Percentiles rank a stretch among this genome's conserved stretches.
Conservation (phyloP, 2,329 filamentous ascomycete genomes). For the Metarhizium robertsii region DNA sequence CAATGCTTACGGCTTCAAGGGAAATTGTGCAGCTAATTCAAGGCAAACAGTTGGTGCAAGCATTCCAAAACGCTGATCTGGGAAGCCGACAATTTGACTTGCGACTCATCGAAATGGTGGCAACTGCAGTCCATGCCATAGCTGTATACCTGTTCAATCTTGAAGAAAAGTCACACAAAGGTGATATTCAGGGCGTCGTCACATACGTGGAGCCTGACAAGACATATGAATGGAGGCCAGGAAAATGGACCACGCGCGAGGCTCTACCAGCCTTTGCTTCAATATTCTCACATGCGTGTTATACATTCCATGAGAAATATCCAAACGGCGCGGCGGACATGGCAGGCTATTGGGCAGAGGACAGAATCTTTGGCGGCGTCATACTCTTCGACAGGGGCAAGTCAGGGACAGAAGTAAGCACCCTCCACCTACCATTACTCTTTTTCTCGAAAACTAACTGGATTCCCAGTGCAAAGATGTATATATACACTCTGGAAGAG, state of each 20-base stretch:
- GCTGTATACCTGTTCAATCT: neutral
- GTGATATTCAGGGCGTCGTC: neutral
- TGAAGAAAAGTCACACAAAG: neutral
- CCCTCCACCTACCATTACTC: no score
- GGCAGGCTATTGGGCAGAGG: constrained; percentile 20
- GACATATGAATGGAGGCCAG: neutral
- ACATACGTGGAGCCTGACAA: neutral
- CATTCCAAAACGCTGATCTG: neutral
- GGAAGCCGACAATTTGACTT: neutral
- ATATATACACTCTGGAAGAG: neutral
- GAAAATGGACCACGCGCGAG: neutral
- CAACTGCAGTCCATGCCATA: neutral
- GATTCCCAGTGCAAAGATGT: neutral
- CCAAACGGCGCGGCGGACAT: constrained; percentile 12
- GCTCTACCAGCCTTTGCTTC: neutral
- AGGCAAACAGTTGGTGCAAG: neutral
- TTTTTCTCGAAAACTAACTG: neutral
- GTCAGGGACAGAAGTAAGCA: constrained; percentile 9
- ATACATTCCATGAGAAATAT: constrained; percentile 16
- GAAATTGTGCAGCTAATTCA: no score
- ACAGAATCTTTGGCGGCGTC: constrained; percentile 19
- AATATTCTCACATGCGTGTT: neutral
- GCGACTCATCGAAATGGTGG: neutral
- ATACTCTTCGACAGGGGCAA: constrained; percentile 18
- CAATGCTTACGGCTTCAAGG: no score